A percentile compares a stretch with the other conserved stretches of the same genome.
These are phyloP conservation scores for Teratosphaeria viscida DNA, from an alignment of 2,329 filamentous ascomycete species.

Conservation along the genomic window DNA sequence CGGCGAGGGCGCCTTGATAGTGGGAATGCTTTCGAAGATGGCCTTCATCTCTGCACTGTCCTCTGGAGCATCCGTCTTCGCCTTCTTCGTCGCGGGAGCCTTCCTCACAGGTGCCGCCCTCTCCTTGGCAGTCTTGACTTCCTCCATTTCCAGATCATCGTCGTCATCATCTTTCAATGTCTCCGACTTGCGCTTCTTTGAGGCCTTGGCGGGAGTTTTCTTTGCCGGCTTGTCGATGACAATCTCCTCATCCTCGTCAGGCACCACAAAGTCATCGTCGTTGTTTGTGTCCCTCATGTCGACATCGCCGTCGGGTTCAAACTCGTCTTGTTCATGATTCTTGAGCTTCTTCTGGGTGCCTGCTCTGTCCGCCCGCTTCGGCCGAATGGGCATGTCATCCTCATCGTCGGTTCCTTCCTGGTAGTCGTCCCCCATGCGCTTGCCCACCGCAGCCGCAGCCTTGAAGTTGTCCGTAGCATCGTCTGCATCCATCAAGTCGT, in stretches of 20 bases:
- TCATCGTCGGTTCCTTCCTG: constrained; percentile 51
- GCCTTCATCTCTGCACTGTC: constrained; percentile 67
- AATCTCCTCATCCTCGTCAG: constrained; percentile 33
- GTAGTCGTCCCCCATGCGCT: constrained; percentile 55
- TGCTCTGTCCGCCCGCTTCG: constrained; percentile 23
- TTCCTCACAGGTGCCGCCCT: constrained; percentile 32
- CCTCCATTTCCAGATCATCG: constrained; percentile 35
- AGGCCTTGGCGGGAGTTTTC: constrained; percentile 23
- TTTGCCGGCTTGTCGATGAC: constrained; percentile 31
- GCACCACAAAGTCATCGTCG: constrained; percentile 35
- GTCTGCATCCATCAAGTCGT: constrained; percentile 28
- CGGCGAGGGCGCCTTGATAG: constrained; percentile 71
- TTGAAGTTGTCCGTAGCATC: constrained; percentile 73
- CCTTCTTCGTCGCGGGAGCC: constrained; percentile 42
- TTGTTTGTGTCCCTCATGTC: constrained; percentile 43
- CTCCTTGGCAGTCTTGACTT: constrained; percentile 49
- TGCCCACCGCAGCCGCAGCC: constrained; percentile 53
- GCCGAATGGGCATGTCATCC: constrained; percentile 57
- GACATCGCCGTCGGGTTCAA: constrained; percentile 36
- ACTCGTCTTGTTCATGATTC: constrained; percentile 28
- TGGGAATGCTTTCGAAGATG: constrained; percentile 81
- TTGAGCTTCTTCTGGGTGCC: constrained; percentile 24
- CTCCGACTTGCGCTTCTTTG: constrained; percentile 50
- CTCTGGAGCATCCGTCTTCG: constrained; percentile 54
- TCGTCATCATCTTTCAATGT: constrained; percentile 42